Evolutionary conservation across 805 yeast species (phyloP), one percentile per base, ranked within the genome.

Genomic region (Wickerhamiella cacticola): DNA sequence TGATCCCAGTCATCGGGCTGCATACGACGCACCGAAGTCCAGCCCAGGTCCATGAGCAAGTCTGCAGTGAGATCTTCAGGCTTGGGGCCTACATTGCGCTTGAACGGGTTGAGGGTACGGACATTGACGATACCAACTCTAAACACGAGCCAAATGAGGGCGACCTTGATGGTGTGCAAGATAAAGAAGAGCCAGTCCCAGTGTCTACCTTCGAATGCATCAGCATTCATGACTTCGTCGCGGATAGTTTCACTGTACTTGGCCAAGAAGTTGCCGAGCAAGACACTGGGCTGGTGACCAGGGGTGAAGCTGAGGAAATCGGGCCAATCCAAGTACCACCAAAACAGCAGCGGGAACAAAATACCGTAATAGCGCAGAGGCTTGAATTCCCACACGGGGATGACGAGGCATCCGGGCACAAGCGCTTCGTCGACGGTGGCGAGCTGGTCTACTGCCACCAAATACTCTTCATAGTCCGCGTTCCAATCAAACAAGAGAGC

Each of bases 281-380:
- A 16, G 57, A 78, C 80, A 9, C 94, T 81, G 49, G 86, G 66
- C 54, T 88, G 82, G 49, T 79, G 73, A 21, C 96, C 96, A 0
- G 97, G 97, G 3, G 97, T 89, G 42, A 96, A 96, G 29, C 88
- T 76, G 47, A 86, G 69, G 56, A 70, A 74, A 59, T 86, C 95
- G 1, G 98, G 98, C 62, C 92, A 72, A 67, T 92, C 97, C 1
- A 95, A 79, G 64, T 88, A 92, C 50, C 92, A 73, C 97, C 98
- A 92, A 15, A 67, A 65, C 8, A 73, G 45, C 15, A 68, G 46
- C 3, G 67, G 49, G 12, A 54, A 38, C 35, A 57, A 29, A 3
- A 59, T 56, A 3, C 54, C 46, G 35, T 57, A 1, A 28, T 69
- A 55, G 25, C 69, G 57, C 13, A 51, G 38, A 15, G 48, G 41